A percentile compares a stretch with the other conserved stretches of the same genome.
phyloP scores from a whole-genome alignment of 2,329 filamentous ascomycete species.

The Ophiocordyceps camponoti-floridani region DNA sequence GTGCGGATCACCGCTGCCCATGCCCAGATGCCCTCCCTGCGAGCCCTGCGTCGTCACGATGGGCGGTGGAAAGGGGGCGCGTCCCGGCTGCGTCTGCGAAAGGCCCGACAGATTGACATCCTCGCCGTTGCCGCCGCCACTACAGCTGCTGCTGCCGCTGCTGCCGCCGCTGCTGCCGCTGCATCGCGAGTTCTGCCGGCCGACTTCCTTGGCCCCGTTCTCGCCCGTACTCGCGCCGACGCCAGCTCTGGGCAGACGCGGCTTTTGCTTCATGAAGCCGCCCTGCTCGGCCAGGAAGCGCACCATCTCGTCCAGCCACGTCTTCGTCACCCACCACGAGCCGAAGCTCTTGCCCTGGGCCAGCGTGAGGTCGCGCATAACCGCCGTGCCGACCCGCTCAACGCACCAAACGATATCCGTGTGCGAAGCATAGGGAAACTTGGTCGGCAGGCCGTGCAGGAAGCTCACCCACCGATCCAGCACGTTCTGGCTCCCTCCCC shows the following conservation, averaged over 20 bases:
- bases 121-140: conserved; percentile 23
- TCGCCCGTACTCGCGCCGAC: conserved; percentile 15
- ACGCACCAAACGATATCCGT: conserved; percentile 62
- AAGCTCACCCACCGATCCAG: conserved; percentile 67
- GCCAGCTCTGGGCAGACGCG: conserved; percentile 13
- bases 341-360: conserved; percentile 64
- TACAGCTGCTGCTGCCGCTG: conserved; percentile 21
- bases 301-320: conserved; percentile 90
- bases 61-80: conserved; percentile 29
- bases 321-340: conserved; percentile 92
- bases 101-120: conserved; percentile 25
- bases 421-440: conserved; percentile 57
- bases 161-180: conserved; percentile 26
- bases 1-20: conserved; percentile 28
- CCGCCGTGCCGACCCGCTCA: conserved; percentile 55
- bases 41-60: conserved; percentile 9
- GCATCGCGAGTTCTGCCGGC: conserved; percentile 18
- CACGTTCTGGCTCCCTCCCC: conserved; percentile 38
- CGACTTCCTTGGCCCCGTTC: conserved; percentile 15
- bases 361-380: conserved; percentile 67
- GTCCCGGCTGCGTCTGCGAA: conserved; percentile 28
- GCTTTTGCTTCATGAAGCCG: conserved; percentile 57
- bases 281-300: conserved; percentile 79
- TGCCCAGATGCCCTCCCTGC: conserved; percentile 16
- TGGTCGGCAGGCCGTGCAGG: conserved; percentile 45